Evolutionary conservation across 1,139 yeast genomes (phyloP), one percentile per base, ranked within the genome.

Genomic region (Scheffersomyces insectosa): DNA sequence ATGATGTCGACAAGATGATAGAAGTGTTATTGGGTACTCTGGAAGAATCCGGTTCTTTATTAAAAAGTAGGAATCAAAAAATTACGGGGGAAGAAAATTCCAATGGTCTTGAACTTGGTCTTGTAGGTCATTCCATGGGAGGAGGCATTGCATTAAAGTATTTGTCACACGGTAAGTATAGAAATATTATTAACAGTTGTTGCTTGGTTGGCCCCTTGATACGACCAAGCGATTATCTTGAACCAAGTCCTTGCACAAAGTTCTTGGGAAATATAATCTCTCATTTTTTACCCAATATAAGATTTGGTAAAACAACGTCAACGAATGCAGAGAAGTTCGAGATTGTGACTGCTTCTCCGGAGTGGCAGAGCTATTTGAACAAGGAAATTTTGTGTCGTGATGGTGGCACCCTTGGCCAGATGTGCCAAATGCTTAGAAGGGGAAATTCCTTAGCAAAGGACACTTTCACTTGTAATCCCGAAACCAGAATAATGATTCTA

Each of bases 51-150:
- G 25, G 8, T 20, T 20, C 25, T 6, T 6, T 20, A 20, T 20
- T 20, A 20, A 20, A 20, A 7, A 20, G 6, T 6, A 7, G 6
- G 25, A 20, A 20, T 5, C 25, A 20, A 20, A 20, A 20, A 1
- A 20, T 20, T 7, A 20, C 8, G 3, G 25, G 25, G 8, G 25
- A 20, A 5, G 25, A 6, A 20, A 20, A 20, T 8, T 20, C 25
- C 25, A 7, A 20, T 6, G 6, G 9, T 20, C 25, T 20, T 20
- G 25, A 20, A 20, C 11, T 31, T 4, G 34, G 34, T 35, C 39
- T 60, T 20, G 38, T 56, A 6, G 62, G 58, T 2, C 63, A 59
- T 41, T 57, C 59, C 30, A 58, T 59, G 44, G 64, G 64, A 1
- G 63, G 63, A 1, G 58, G 58, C 1, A 47, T 59, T 3, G 55